Percentiles rank a stretch among this genome's conserved stretches.
These are phyloP conservation scores for Oryza meyeriana DNA, from an alignment of 176 grass and related monocot genomes.

Conservation along the genomic window DNA sequence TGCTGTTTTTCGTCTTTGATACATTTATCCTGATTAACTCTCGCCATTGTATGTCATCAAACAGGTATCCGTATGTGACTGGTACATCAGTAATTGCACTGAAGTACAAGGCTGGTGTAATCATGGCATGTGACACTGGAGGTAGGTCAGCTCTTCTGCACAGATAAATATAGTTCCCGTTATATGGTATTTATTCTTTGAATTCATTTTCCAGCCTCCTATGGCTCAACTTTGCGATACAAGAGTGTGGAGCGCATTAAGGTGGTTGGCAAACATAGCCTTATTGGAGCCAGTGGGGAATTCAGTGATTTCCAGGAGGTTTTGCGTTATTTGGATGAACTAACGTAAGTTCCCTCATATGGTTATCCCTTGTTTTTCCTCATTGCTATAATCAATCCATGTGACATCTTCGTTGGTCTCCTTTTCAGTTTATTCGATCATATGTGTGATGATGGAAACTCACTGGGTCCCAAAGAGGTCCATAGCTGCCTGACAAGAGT, in stretches of 20 bases:
- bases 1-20: neutral
- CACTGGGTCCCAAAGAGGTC: conserved; percentile 92
- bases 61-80: conserved; percentile 94
- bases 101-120: conserved; percentile 96
- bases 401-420: too few relatives aligned
- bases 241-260: conserved; percentile 96
- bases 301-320: conserved; percentile 99
- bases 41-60: conserved; percentile 3
- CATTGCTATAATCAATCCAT: too few relatives aligned
- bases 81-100: conserved; percentile 88
- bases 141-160: conserved; percentile 29
- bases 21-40: conserved; percentile 20
- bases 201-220: conserved; percentile 56
- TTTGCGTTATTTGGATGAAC: conserved; percentile 84
- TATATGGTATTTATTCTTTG: conserved; percentile 5
- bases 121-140: conserved; percentile 88
- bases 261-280: conserved; percentile 77
- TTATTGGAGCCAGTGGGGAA: conserved; percentile 94
- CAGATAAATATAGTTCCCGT: neutral
- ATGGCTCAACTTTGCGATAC: conserved; percentile 92
- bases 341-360: conserved; percentile 60
- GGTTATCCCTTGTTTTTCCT: neutral
- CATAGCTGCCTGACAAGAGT: conserved; percentile 82
- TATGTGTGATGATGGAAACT: conserved; percentile 99
- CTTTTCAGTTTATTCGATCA: conserved; percentile 69